phyloP scores from a whole-genome alignment of 768 basidiomycete genomes.

The Russula compacta region DNA sequence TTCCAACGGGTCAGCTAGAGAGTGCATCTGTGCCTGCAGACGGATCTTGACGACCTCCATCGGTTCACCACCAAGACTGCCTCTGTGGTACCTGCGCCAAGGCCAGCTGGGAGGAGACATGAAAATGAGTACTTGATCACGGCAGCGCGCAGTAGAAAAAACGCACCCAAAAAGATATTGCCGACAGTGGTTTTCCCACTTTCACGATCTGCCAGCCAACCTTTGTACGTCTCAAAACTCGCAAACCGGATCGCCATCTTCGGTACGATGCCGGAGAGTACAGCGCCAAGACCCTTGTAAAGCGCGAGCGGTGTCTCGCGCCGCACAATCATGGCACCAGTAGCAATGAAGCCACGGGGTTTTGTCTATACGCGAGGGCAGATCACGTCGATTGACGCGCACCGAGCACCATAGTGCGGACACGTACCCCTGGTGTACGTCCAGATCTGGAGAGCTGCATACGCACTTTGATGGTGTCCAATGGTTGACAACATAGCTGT shows the following conservation, averaged over 20 bases:
- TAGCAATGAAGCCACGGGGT: conserved; percentile 85
- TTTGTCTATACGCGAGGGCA: conserved; percentile 52
- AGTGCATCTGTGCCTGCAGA: conserved; percentile 95
- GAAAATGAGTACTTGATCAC: neutral
- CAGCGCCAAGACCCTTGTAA: conserved; percentile 97
- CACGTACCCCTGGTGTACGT: conserved; percentile 69
- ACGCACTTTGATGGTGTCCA: conserved; percentile 99
- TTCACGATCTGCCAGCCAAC: conserved; percentile 58
- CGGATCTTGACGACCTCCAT: conserved; percentile 99
- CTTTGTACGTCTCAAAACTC: conserved; percentile 93
- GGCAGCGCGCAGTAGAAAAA: neutral
- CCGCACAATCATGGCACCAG: conserved; percentile 76
- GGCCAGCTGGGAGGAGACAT: conserved; percentile 52
- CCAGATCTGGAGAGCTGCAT: conserved; percentile 94
- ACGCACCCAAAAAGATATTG: conserved; percentile 78
- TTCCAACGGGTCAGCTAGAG: conserved; percentile 91
- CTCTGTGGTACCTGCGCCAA: conserved; percentile 93
- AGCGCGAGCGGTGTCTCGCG: conserved; percentile 92
- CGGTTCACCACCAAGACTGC: conserved; percentile 88
- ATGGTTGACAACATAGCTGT: conserved; percentile 78
- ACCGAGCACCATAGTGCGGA: neutral
- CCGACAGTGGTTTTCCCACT: conserved; percentile 77
- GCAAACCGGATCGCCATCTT: conserved; percentile 99
- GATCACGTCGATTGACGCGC: neutral
- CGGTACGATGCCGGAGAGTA: conserved; percentile 92